Evolutionary conservation across 2,329 filamentous ascomycete species (phyloP), one percentile per base, ranked within the genome.

Genomic region (Tolypocladium endophyticum): DNA sequence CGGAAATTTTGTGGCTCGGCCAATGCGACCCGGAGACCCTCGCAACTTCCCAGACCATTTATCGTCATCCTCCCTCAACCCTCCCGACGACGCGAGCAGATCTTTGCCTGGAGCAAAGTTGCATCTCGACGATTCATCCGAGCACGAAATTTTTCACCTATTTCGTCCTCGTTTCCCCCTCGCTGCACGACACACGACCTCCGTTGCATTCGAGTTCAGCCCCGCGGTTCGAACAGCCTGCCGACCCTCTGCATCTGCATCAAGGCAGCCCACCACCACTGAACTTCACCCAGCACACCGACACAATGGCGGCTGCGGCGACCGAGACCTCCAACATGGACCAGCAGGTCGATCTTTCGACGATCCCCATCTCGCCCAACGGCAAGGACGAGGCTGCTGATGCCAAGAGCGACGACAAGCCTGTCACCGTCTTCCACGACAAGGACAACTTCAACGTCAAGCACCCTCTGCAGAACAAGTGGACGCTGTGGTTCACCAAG

Each of bases 401-500:
- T 59, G 74, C 77, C 64, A 79, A 80, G 59, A 75, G 74, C 58
- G 77, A 79, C 64, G 76, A 76, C 65, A 87, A 92, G 72, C 80
- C 89, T 57, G 82, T 96, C 69, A 99, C 94, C 55, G 93, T 99
- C 68, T 99, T 99, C 80, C 92, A 99, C 74, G 92, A 97, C 78
- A 89, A 94, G 68, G 89, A 97, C 66, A 97, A 99, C 82, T 99
- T 99, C 85, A 99, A 96, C 70, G 94, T 99, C 76, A 99, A 97
- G 84, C 94, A 99, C 76, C 93, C 92, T 66, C 84, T 99, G 62
- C 92, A 96, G 84, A 89, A 97, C 81, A 89, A 90, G 73, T 99
- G 94, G 94, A 97, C 94, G 61, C 82, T 99, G 60, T 99, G 95
- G 95, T 99, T 97, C 81, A 97, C 93, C 70, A 97, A 97, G 84